Evolutionary conservation across 179 eudicot genomes (phyloP), one percentile per base, ranked within the genome.

Genomic region (Corrigiola litoralis): DNA sequence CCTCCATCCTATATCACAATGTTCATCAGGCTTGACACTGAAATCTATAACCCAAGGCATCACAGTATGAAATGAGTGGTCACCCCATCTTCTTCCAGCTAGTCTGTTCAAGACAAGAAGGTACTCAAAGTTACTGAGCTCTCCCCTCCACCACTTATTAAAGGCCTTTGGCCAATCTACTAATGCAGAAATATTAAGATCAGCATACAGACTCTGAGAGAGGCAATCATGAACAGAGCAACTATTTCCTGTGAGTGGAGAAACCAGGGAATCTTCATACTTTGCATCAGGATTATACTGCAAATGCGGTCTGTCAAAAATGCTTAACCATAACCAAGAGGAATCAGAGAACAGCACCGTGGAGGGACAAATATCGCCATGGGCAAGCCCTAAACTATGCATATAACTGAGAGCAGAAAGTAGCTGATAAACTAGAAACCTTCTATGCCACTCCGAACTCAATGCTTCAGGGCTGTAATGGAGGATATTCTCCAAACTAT

Each of bases 31-130:
- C 73, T 85, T 85, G 34, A 75, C 84, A 71, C 85, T 84, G 74
- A 89, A 92, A 85, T 92, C 98, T 73, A 90, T 75, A 27, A 92
- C 89, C 98, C 98, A 92, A 18, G 98, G 98, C 98, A 92, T 89
- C 49, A 92, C 96, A 17, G 86, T 84, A 65, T 89, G 89, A 80
- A 92, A 89, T 37, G 92, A 77, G 69, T 92, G 88, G 70, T 92
- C 98, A 61, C 98, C 95, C 98, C 98, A 89, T 75, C 92, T 85
- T 81, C 98, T 85, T 72, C 98, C 98, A 58, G 98, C 95, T 55
- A 92, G 74, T 56, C 79, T 81, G 74, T 92, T 92, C 66, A 92
- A 73, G 71, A 89, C 58, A 46, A 92, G 96, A 31, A 92, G 81
- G 74, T 92, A 92, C 41, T 83, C 96, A 65, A 92, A 92, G 76